Percentiles rank a stretch among this genome's conserved stretches.
Conservation (phyloP, 768 basidiomycete genomes). For the Collybiopsis luxurians region DNA sequence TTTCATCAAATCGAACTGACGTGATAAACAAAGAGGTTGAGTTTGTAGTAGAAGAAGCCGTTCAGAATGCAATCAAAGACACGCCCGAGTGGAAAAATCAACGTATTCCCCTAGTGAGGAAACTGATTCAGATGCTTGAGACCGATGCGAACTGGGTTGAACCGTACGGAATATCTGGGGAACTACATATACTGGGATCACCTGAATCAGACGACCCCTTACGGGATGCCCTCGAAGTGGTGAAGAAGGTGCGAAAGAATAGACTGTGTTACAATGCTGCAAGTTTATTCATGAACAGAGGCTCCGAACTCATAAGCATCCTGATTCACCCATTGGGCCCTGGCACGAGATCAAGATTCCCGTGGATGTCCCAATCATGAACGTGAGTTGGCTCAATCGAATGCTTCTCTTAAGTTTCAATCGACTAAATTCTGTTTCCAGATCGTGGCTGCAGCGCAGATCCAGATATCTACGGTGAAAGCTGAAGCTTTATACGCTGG, state of each 20-base stretch:
- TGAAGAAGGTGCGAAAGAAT: conserved; percentile 26
- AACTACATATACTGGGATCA: conserved; percentile 55
- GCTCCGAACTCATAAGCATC: conserved; percentile 41
- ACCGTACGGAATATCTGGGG: conserved; percentile 67
- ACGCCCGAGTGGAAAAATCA: conserved; percentile 30
- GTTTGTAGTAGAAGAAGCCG: conserved; percentile 50
- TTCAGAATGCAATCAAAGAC: conserved; percentile 39
- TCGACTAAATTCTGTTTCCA: conserved; percentile 24
- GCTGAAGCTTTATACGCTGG: conserved; percentile 73
- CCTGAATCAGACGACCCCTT: conserved; percentile 26
- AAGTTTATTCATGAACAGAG: conserved; percentile 23
- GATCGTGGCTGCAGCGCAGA: conserved; percentile 64
- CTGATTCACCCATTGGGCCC: conserved; percentile 33
- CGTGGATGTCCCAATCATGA: conserved; percentile 81
- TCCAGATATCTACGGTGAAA: conserved; percentile 46
- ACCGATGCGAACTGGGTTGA: conserved; percentile 66
- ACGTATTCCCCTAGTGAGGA: conserved; percentile 43
- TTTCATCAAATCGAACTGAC: conserved; percentile 1
- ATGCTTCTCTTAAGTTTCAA: conserved; percentile 2
- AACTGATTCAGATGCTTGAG: conserved; percentile 58
- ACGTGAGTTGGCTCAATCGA: conserved; percentile 45
- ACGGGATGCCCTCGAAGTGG: conserved; percentile 27
- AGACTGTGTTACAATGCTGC: background rate
- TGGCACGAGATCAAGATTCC: conserved; percentile 84
- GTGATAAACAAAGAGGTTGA: conserved; percentile 55